phyloP scores from a whole-genome alignment of 2,329 filamentous ascomycete species.

The Ascochyta rabiei region DNA sequence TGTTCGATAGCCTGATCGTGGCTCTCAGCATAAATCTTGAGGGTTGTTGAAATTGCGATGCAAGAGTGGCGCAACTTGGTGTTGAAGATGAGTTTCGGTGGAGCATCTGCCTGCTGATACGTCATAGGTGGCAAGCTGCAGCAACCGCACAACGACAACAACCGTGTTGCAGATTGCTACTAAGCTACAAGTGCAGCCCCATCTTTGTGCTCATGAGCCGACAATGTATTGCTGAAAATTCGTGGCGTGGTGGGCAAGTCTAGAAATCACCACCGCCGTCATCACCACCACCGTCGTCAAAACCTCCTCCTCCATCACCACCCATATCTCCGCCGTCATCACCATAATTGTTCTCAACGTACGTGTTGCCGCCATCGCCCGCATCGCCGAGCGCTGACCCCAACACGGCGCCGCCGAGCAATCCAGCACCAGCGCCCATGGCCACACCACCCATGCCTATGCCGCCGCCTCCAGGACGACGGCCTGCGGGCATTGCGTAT shows the following conservation, averaged over 20 bases:
- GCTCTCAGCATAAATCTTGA: conserved; percentile 29
- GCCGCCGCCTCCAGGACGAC: conserved; percentile 47
- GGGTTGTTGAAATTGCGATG: background rate
- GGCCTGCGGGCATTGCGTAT: conserved; percentile 22
- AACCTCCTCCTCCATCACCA: conserved; percentile 2
- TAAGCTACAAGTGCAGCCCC: no score
- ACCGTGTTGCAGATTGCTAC: background rate
- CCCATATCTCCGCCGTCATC: conserved; percentile 25
- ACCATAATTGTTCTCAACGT: conserved; percentile 37
- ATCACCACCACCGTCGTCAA: background rate
- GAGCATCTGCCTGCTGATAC: conserved; percentile 17
- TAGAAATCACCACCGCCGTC: conserved; percentile 6
- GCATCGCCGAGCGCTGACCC: conserved; percentile 65
- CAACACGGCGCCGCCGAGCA: conserved; percentile 78
- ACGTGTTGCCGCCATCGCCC: conserved; percentile 35
- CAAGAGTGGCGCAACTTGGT: conserved; percentile 24
- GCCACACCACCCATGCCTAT: conserved; percentile 76
- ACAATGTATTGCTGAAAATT: background rate
- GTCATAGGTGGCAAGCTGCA: conserved; percentile 21
- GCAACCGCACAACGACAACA: background rate
- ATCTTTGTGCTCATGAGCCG: no score
- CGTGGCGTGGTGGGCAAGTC: background rate
- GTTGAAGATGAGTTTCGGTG: conserved; percentile 20
- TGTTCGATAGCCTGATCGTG: conserved; percentile 20
- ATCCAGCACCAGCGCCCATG: conserved; percentile 78